Percentiles rank a stretch among this genome's conserved stretches.
These are phyloP conservation scores for Penicillium brevicompactum DNA, from an alignment of 2,329 filamentous ascomycete species.

Conservation along the genomic window DNA sequence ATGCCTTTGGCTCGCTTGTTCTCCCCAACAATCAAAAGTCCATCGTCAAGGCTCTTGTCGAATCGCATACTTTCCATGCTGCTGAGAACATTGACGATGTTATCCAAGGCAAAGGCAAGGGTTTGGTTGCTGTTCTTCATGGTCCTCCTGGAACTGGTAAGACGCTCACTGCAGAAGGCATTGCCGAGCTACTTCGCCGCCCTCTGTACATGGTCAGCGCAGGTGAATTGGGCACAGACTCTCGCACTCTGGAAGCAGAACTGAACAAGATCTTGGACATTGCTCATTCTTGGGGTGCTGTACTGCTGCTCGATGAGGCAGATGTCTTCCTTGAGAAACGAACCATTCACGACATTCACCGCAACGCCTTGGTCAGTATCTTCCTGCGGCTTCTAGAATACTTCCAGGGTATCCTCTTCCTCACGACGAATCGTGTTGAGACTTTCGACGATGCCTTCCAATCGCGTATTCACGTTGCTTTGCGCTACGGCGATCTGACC, in stretches of 20 bases:
- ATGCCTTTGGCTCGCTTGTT: constrained; percentile 80
- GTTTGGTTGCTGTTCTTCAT: constrained; percentile 79
- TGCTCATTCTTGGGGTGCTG: constrained; percentile 82
- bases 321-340: constrained; percentile 84
- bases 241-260: constrained; percentile 71
- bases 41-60: constrained; percentile 78
- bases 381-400: constrained; percentile 87
- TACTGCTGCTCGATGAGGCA: constrained; percentile 82
- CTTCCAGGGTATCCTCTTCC: constrained; percentile 86
- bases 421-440: constrained; percentile 84
- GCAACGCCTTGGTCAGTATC: constrained; percentile 83
- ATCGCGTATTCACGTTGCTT: constrained; percentile 80
- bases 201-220: constrained; percentile 83
- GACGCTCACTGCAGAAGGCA: constrained; percentile 83
- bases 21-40: constrained; percentile 65
- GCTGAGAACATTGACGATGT: constrained; percentile 81
- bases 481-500: constrained; percentile 76
- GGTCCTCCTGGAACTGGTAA: constrained; percentile 87
- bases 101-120: constrained; percentile 81
- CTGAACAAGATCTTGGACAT: constrained; percentile 84
- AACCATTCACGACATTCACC: constrained; percentile 78
- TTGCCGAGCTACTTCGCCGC: constrained; percentile 78
- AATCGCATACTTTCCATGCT: constrained; percentile 80
- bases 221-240: constrained; percentile 79
- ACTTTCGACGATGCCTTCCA: constrained; percentile 92